Percentiles rank a stretch among this genome's conserved stretches.
These are phyloP conservation scores for Cryoendolithus antarcticus DNA, from an alignment of 2,329 filamentous ascomycete genomes.

Conservation along the genomic window DNA sequence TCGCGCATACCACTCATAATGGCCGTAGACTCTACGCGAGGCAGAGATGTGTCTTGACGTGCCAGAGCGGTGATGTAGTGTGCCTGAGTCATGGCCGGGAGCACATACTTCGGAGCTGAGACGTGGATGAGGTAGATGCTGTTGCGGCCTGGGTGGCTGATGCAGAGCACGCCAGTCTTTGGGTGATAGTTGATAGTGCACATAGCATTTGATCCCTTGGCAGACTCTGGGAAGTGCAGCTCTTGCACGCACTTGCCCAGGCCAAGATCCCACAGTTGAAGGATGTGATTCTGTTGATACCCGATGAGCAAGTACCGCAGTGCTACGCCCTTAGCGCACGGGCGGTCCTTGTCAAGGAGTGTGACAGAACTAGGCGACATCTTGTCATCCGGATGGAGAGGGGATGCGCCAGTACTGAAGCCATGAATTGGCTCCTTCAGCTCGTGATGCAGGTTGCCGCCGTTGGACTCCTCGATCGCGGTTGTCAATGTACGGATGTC, in stretches of 20 bases:
- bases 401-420: conserved; percentile 49
- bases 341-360: conserved; percentile 89
- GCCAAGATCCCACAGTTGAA: conserved; percentile 96
- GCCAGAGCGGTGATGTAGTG: conserved; percentile 72
- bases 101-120: conserved; percentile 83
- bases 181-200: conserved; percentile 95
- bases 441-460: conserved; percentile 46
- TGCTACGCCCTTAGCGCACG: conserved; percentile 80
- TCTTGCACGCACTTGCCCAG: conserved; percentile 94
- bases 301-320: conserved; percentile 92
- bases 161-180: conserved; percentile 79
- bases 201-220: conserved; percentile 83
- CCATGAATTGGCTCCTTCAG: conserved; percentile 78
- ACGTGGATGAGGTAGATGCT: conserved; percentile 95
- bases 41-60: conserved; percentile 57
- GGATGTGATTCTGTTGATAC: conserved; percentile 96
- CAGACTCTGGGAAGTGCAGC: conserved; percentile 73
- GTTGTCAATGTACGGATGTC: conserved; percentile 70
- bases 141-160: conserved; percentile 93
- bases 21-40: conserved; percentile 83
- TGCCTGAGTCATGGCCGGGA: conserved; percentile 71
- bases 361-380: conserved; percentile 94
- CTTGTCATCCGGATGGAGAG: conserved; percentile 50
- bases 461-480: conserved; percentile 30
- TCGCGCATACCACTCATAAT: conserved; percentile 95